Evolutionary conservation across 2,329 filamentous ascomycete genomes (phyloP), one percentile per base, ranked within the genome.

Genomic region (Drechslerella dactyloides): DNA sequence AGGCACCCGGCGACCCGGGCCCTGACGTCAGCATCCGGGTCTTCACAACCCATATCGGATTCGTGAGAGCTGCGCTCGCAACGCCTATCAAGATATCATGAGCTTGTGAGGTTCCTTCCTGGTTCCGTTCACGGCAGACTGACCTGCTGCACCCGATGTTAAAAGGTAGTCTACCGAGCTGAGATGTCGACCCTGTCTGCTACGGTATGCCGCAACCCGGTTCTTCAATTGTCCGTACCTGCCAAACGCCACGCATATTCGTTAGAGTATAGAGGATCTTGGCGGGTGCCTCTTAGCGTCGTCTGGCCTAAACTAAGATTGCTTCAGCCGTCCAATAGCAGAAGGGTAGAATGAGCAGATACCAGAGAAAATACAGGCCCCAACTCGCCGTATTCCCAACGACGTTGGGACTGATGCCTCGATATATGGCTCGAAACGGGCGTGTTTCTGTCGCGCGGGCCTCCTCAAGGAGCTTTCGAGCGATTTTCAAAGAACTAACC

Each of bases 21-120:
- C 94, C 90, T 2, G 90, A 93, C 30, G 92, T 91, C 23, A 97
- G 83, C 92, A 99, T 97, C 74, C 94, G 89, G 7, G 93, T 97
- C 83, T 97, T 97, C 79, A 99, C 87, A 1, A 99, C 94, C 94
- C 94, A 99, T 76, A 99, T 88, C 1, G 94, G 94, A 79, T 97
- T 97, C 30, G 94, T 97, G 75, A 93, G 84, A 30, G 90, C 81
- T 48, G 93, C 89, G 1, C 92, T 96, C 44, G 68, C 60, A 64
- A 72, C 60, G 60, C 68, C 68, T 72, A 61, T 60, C 50, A 93
- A 93, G 96, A 80, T 96, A 91, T 24, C 83, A 82, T 4, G 86
- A 85, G 60, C 24, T 19, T 44, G 50, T 51, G 46, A 59, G 19
- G 30, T 6, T 37, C 37, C 8, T 19, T 33, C 35, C 27, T 15